Base-by-base conservation (phyloP, 129 eudicot genomes). In the Flaveria sonorensis region DNA sequence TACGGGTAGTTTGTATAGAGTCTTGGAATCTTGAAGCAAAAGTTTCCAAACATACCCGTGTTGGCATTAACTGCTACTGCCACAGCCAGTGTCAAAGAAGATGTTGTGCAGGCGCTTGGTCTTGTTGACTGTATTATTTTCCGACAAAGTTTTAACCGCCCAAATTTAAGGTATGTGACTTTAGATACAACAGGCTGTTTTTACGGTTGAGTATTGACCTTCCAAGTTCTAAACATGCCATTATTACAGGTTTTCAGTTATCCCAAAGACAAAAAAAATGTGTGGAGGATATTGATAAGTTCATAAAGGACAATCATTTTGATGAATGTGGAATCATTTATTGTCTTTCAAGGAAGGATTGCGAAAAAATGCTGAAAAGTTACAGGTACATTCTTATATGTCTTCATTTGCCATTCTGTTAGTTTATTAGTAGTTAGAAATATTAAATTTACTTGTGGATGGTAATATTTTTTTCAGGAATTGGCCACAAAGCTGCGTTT, bases 81-180 rank as follows among this genome's bases (percentile, higher is more conserved):
- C 50, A 94, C 98, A 53, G 76, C 88, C 55, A 87, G 95, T 72
- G 98, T 94, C 24, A 94, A 94, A 81, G 97, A 94, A 82, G 98
- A 94, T 85, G 98, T 91, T 74, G 97, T 94, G 80, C 98, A 89
- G 86, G 97, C 98, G 77, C 98, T 94, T 70, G 98, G 97, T 78
- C 97, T 94, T 55, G 86, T 86, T 75, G 87, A 94, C 72, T 94
- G 98, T 86, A 78, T 89, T 81, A 75, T 94, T 72, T 94, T 94
- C 68, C 81, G 92, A n/a, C 98, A 94, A 78, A 94, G 98, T 86
- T 94, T 94, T 64, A 94, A 94, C 70, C 97, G 98, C 50, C 87
- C 96, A 43, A 94, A 94, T 84, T 73, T 91, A 74, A 74, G 87
- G 98, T 94, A 69, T 79, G 81, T 60, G 26, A 63, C 55, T 32